Base-by-base conservation (phyloP, 768 basidiomycete species). In the Hirschioporus abietinus region DNA sequence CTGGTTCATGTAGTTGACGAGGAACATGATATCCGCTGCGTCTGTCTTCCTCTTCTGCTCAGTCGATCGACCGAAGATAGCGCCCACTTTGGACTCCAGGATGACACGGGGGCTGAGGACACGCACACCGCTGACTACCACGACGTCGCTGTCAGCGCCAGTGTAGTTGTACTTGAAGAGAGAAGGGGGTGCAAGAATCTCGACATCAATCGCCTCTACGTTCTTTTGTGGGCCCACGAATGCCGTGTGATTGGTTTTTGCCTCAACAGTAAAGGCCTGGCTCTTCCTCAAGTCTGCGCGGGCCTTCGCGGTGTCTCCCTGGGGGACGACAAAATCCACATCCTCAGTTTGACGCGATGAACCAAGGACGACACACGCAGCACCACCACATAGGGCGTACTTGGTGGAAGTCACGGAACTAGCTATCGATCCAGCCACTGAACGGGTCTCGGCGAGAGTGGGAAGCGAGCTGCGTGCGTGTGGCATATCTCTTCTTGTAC, bases 141-240 rank as follows among this genome's bases (percentile, higher is more conserved):
- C 18, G 5, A 25, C 24, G 3, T 61, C 7, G 9, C 23, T 61
- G 9, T 61, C 60, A 24, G 5, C 60, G 9, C 60, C 60, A 34
- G 60, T 61, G 60, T 61, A 61, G 23, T 61, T 61, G 18, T 61
- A 61, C 24, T 34, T 61, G 60, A 61, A 61, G 24, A 61, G 60
- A 4, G 1, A 1, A 18, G 60, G 60, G 12, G 60, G 60, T 34
- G 60, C 15, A 3, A 61, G 23, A 61, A 61, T 61, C 30, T 25
- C 30, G 25, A 61, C 25, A 17, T 25, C 25, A 34, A 61, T 61
- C 30, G 25, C 60, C 30, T 61, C 30, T 15, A 61, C 24, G 9
- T 61, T 34, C 60, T 25, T 61, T 12, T 61, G 60, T 15, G 24
- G 25, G 17, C 60, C 60, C 3, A 61, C 17, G 60, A 61, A 61